A percentile compares a stretch with the other conserved stretches of the same genome.
Conservation (phyloP, 805 yeast species). For the Suhomyces sp. region DNA sequence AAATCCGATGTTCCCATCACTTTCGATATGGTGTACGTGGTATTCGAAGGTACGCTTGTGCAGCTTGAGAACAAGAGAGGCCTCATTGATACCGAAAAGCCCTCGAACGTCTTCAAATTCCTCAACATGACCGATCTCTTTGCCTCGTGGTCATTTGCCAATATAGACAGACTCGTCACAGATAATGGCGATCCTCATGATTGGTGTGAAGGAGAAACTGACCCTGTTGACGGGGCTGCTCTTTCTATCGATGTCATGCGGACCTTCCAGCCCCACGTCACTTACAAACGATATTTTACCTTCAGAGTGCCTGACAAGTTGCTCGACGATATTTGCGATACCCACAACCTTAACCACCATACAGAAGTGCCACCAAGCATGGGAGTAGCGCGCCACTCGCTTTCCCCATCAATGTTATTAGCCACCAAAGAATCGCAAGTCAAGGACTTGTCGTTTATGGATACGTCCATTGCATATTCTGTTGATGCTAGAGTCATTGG, state of each 20-base stretch:
- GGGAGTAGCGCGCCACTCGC: constrained; percentile 27
- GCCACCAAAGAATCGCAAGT: constrained; percentile 20
- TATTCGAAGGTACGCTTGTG: constrained; percentile 37
- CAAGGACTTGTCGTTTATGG: constrained; percentile 36
- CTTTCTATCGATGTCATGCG: constrained; percentile 37
- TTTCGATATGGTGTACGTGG: constrained; percentile 45
- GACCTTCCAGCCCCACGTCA: constrained; percentile 34
- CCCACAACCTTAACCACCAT: constrained; percentile 33
- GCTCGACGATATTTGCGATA: constrained; percentile 39
- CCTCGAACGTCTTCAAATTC: constrained; percentile 33
- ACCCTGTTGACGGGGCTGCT: constrained; percentile 37
- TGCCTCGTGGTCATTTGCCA: constrained; percentile 45
- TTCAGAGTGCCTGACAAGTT: constrained; percentile 41
- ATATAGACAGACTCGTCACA: constrained; percentile 36
- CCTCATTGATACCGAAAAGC: constrained; percentile 20
- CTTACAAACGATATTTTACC: constrained; percentile 41
- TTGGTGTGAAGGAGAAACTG: constrained; percentile 47
- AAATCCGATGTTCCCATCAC: constrained; percentile 29
- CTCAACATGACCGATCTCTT: constrained; percentile 43
- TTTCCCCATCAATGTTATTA: constrained; percentile 24
- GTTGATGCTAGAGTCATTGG: constrained; percentile 42
- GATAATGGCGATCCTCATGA: constrained; percentile 29
- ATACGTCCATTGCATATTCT: constrained; percentile 33
- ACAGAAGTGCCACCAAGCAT: constrained; percentile 37
- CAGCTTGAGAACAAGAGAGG: constrained; percentile 22